Base-by-base conservation (phyloP, 2,329 filamentous ascomycete genomes). In the Nannizzia gypsea region DNA sequence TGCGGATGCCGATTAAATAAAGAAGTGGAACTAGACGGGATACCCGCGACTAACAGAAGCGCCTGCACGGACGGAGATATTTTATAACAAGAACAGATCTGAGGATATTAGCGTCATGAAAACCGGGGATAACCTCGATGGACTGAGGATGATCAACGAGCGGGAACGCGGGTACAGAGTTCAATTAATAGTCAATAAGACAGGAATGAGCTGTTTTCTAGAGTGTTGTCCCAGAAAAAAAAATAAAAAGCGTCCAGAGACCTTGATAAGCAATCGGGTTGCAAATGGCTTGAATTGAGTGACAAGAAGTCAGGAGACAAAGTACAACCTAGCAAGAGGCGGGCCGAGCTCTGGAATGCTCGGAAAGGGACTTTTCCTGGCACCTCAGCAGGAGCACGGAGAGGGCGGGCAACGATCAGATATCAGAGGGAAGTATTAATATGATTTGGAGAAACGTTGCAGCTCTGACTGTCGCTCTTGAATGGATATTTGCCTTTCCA, bases 381-480 rank as follows among this genome's bases (percentile, higher is more conserved):
- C 56, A 46, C 56, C 54, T 56, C 54, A 56, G 15, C 36, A 56
- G 15, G 36, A 36, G 20, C 28, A 56, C 54, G 48, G 48, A 56
- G 54, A 36, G 54, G 28, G 54, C 28, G 54, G 54, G 54, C 24
- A 58, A 58, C 20, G 20, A 36, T 40, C 40, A 44, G 38, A 46
- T 34, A 34, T 9, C 17, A 58, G 40, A 44, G 22, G n/a, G 13
- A 42, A 56, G 54, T 56, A 56, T 44, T 46, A 17, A 56, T 36
- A 56, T 56, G 54, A 58, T 44, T 57, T 46, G 40, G 56, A 40
- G 38, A 58, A 58, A 56, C 36, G 54, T 36, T 56, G 54, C 36
- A 36, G 54, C 54, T 56, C 54, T 56, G 24, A 28, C 13, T 38
- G 31, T 56, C 54, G 22, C n/a, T 56, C 22, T 56, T 56, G 36